A percentile compares a stretch with the other conserved stretches of the same genome.
Conservation (phyloP, 164 flowering plant species). For the Malania oleifera region DNA sequence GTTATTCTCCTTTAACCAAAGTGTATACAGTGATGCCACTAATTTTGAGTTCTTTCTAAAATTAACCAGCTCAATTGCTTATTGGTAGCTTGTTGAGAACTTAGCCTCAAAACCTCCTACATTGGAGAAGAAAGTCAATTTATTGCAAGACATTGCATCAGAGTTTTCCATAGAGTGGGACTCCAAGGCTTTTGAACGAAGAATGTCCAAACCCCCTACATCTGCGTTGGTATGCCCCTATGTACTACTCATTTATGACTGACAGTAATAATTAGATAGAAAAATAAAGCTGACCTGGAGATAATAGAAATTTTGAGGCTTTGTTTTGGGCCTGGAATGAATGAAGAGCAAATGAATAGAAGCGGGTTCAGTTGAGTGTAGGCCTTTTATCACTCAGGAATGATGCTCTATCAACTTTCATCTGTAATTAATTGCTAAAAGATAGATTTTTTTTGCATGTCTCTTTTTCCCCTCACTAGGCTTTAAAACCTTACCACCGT, state of each 20-base stretch:
- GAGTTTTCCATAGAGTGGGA: slow-evolving; percentile 62
- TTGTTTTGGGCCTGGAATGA: not conserved
- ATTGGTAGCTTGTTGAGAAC: slow-evolving; percentile 45
- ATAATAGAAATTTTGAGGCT: not conserved
- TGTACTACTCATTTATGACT: not conserved
- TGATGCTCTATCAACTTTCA: not conserved
- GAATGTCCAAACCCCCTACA: slow-evolving; percentile 34
- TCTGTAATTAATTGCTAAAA: no score
- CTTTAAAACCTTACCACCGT: not conserved
- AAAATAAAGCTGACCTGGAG: no score
- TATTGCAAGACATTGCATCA: slow-evolving; percentile 51
- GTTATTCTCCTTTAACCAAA: slow-evolving; percentile 23
- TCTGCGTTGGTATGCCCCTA: slow-evolving; percentile 24
- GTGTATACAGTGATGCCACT: not conserved
- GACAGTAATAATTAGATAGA: not conserved
- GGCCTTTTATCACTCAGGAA: no score
- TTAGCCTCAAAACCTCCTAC: slow-evolving; percentile 36
- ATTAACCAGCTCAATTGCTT: slow-evolving; percentile 6
- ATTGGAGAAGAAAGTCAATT: slow-evolving; percentile 38
- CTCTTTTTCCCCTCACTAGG: not conserved
- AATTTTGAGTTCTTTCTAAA: not conserved
- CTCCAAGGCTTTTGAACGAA: slow-evolving; percentile 40
- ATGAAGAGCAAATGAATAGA: no score
- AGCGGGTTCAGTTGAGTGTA: no score
- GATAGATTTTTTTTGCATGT: not conserved